These are phyloP conservation scores for Ceraceosorus guamensis DNA, from an alignment of 1,284 basidiomycete species.

Conservation along the genomic window DNA sequence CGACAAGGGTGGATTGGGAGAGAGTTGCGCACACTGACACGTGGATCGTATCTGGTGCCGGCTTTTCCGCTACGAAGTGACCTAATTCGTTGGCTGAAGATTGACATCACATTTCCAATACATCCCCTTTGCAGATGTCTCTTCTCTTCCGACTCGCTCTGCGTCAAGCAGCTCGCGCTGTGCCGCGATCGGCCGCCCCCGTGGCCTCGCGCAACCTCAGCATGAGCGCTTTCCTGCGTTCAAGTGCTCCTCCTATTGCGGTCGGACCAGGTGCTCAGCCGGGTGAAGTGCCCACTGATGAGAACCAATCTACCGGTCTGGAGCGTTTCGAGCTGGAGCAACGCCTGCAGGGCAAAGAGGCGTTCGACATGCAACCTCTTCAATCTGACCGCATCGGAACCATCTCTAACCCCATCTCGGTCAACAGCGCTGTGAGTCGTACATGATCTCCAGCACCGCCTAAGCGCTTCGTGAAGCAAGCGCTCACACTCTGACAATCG, in stretches of 20 bases:
- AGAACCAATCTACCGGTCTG: constrained; percentile 88
- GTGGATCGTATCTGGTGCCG: too few relatives aligned
- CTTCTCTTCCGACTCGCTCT: too few relatives aligned
- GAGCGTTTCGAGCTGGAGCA: constrained; percentile 89
- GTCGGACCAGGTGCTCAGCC: constrained; percentile 67
- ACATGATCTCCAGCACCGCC: not conserved
- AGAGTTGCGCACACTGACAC: too few relatives aligned
- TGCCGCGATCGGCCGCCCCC: too few relatives aligned
- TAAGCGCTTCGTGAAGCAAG: not conserved
- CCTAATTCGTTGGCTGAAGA: too few relatives aligned
- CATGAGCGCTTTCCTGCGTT: too few relatives aligned
- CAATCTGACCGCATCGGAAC: constrained; percentile 82
- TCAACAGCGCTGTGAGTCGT: constrained; percentile 70
- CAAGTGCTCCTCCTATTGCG: constrained; percentile 57
- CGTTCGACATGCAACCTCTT: constrained; percentile 83
- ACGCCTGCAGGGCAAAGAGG: constrained; percentile 75
- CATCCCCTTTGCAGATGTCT: too few relatives aligned
- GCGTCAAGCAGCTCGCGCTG: too few relatives aligned
- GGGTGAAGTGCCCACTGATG: constrained; percentile 73
- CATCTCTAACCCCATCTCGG: constrained; percentile 74
- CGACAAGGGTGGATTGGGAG: too few relatives aligned
- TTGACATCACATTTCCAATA: too few relatives aligned
- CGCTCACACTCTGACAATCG: not conserved
- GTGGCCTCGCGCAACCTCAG: too few relatives aligned
- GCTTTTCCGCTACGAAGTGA: too few relatives aligned